These are phyloP conservation scores for Chlorencoelia australis DNA, from an alignment of 2,329 filamentous ascomycete genomes.

Conservation along the genomic window DNA sequence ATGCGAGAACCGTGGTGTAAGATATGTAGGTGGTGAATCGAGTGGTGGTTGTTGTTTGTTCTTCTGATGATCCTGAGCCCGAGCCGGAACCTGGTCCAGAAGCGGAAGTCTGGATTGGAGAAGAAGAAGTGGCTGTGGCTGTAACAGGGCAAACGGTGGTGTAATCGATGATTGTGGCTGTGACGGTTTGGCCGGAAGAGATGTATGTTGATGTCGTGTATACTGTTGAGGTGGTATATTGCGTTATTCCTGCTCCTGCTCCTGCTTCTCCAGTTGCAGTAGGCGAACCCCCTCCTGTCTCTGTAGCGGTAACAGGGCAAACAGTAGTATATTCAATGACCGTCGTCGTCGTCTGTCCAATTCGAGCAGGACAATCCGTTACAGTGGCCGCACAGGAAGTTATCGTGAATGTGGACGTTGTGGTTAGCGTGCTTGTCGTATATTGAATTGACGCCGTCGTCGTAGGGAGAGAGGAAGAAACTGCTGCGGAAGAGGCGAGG, in stretches of 20 bases:
- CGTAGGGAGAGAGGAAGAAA: no score
- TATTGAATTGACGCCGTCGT: no score
- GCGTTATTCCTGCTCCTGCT: slow-evolving; percentile 2
- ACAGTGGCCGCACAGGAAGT: slow-evolving; percentile 38
- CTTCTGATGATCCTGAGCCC: no score
- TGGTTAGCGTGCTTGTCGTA: slow-evolving; percentile 37
- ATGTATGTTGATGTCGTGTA: slow-evolving; percentile 39
- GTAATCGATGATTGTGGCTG: slow-evolving; percentile 29
- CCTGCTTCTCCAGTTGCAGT: not conserved
- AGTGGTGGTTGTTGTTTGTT: no score
- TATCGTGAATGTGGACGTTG: slow-evolving; percentile 39
- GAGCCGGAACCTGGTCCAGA: no score
- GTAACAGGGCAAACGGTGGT: slow-evolving; percentile 31
- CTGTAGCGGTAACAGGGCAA: slow-evolving; percentile 28
- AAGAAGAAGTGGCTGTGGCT: no score
- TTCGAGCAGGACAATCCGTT: slow-evolving; percentile 39
- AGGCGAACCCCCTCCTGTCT: slow-evolving; percentile 12
- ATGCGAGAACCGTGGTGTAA: no score
- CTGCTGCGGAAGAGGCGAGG: no score
- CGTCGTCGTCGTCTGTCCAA: slow-evolving; percentile 25
- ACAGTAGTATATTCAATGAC: slow-evolving; percentile 30
- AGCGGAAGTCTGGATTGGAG: no score
- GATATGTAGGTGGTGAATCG: no score
- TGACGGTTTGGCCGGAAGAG: no score
- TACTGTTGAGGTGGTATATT: slow-evolving; percentile 34